These are phyloP conservation scores for Aurinia saxatilis DNA, from an alignment of 345 rosid species.

Conservation along the genomic window DNA sequence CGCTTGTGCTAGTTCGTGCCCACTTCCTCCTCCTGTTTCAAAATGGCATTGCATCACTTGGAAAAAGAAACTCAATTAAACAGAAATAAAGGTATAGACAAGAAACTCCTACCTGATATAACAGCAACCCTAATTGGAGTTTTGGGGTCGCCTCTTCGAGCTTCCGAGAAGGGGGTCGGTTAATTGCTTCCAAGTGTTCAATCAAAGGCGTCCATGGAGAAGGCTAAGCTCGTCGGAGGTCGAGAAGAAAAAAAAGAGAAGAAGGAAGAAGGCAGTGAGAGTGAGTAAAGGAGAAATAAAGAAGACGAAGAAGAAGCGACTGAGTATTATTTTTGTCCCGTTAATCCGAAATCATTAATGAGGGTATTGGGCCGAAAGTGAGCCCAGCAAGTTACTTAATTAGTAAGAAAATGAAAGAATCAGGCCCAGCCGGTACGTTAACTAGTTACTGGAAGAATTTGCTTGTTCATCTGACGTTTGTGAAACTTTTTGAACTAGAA, in stretches of 20 bases:
- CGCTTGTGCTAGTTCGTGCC: slow-evolving; percentile 93
- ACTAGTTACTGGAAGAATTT: slow-evolving; percentile 76
- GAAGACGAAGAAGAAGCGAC: too few relatives aligned
- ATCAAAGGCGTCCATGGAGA: neutral
- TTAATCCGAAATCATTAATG: neutral
- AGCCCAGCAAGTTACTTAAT: slow-evolving; percentile 20
- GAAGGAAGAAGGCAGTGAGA: neutral
- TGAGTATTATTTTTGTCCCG: neutral
- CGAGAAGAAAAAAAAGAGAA: neutral
- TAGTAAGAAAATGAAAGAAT: slow-evolving; percentile 6
- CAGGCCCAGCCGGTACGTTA: slow-evolving; percentile 3
- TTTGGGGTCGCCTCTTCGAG: too few relatives aligned
- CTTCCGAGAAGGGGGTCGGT: too few relatives aligned
- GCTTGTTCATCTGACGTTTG: slow-evolving; percentile 57
- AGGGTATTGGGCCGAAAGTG: neutral
- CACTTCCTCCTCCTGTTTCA: slow-evolving; percentile 82
- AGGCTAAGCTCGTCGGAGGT: neutral
- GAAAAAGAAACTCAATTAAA: neutral
- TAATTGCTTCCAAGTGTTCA: too few relatives aligned
- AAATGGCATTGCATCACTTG: neutral
- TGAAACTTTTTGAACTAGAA: neutral
- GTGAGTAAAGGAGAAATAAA: neutral
- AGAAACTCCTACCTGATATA: slow-evolving; percentile 51
- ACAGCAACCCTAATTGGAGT: slow-evolving; percentile 56
- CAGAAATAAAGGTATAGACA: neutral